Base-by-base conservation (phyloP, 2,329 filamentous ascomycete genomes). In the Neopestalotiopsis sp. region DNA sequence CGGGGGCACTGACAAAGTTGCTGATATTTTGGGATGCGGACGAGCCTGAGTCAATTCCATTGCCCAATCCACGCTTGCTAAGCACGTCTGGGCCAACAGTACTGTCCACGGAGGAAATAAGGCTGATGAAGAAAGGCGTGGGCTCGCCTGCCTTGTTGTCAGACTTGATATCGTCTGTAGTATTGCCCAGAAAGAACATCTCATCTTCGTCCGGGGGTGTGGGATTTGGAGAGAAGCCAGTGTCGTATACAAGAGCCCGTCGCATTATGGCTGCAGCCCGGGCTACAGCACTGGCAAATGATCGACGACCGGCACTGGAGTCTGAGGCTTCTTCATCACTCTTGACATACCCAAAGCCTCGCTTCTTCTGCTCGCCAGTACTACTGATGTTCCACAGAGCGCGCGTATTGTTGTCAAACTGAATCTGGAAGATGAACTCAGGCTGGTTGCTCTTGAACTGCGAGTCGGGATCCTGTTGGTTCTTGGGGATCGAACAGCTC, bases 71-170 rank as follows among this genome's bases (percentile, higher is more conserved):
- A 70, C 80, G 77, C 49, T 75, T 74, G 70, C 65, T 71, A 14
- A 79, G 72, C 69, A 74, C 70, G 66, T 78, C 74, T 4, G 75
- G 71, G 1, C 77, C 77, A 6, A 77, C 71, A 3, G 74, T 74
- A 13, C 74, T 70, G 42, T 78, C 73, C 28, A 73, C 66, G 14
- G 74, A 72, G 4, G 71, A 68, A 9, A 80, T 69, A 13, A 79
- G 85, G 34, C 90, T 94, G 72, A 97, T 92, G 78, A 92, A 97
- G 80, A 98, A 97, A 0, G 95, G 95, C 0, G 95, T 97, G 9
- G 91, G 87, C 81, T 97, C 95, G 72, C 95, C 95, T 1, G 91
- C 90, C 78, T 95, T 97, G 4, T 90, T 81, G 57, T 87, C 75
- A 0, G 86, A 85, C 13, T 86, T 84, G 70, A 93, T 89, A 0